Evolutionary conservation across 2,329 filamentous ascomycete genomes (phyloP).

Genomic region (Aureobasidium subglaciale): DNA sequence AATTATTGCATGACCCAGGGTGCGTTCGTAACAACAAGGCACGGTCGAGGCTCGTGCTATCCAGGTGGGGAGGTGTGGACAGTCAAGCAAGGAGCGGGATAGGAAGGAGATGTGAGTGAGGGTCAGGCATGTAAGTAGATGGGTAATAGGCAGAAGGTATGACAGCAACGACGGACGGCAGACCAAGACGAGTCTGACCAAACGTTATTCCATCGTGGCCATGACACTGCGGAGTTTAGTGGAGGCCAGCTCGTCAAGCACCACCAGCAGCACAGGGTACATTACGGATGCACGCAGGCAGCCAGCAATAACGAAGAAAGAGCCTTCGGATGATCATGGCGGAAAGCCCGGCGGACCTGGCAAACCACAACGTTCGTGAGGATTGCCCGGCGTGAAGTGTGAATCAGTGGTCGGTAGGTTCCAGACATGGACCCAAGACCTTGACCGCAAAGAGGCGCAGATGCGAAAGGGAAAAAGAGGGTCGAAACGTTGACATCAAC

Average conservation of each 20-base stretch:
- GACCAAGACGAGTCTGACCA: slow-evolving; percentile 9
- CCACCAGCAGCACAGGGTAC: slow-evolving; percentile 14
- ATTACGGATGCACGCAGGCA: slow-evolving; percentile 16
- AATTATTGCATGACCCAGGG: slow-evolving; percentile 14
- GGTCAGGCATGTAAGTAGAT: slow-evolving; percentile 13
- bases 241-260: slow-evolving; percentile 15
- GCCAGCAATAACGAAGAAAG: slow-evolving; percentile 14
- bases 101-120: not conserved
- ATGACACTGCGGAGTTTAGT: slow-evolving; percentile 15
- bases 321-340: slow-evolving; percentile 16
- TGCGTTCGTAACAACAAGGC: slow-evolving; percentile 11
- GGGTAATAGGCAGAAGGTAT: slow-evolving; percentile 11
- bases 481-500: slow-evolving; percentile 17
- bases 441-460: slow-evolving; percentile 17
- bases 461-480: slow-evolving; percentile 17
- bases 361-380: slow-evolving; percentile 16
- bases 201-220: slow-evolving; percentile 13
- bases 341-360: slow-evolving; percentile 16
- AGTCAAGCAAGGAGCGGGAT: slow-evolving; percentile 15
- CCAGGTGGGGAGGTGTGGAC: slow-evolving; percentile 13
- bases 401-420: slow-evolving; percentile 17
- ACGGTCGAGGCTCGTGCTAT: slow-evolving; percentile 13
- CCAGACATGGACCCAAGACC: slow-evolving; percentile 17
- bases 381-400: slow-evolving; percentile 17
- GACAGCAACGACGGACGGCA: slow-evolving; percentile 5